These are phyloP conservation scores for Cornus suecica DNA, from an alignment of 148 eudicot genomes.

Conservation along the genomic window DNA sequence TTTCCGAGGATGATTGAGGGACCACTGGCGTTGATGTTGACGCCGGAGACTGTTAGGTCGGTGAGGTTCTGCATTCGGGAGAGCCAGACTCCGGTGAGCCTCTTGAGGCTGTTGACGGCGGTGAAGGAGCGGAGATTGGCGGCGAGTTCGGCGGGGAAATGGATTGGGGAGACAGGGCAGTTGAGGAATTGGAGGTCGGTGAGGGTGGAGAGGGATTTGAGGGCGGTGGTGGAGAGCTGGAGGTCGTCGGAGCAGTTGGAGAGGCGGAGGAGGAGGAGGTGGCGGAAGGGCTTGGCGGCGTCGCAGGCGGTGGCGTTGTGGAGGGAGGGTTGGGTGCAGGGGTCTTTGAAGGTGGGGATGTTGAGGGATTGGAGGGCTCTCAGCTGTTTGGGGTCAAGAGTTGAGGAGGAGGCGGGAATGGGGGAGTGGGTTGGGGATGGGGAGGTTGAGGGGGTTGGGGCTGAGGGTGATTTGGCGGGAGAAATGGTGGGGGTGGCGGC, in stretches of 20 bases:
- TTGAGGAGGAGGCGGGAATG: slow-evolving; percentile 22
- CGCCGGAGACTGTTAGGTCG: slow-evolving; percentile 44
- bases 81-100: slow-evolving; percentile 39
- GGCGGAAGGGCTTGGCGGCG: slow-evolving; percentile 56
- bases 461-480: slow-evolving; percentile 15
- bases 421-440: slow-evolving; percentile 11
- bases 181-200: slow-evolving; percentile 43
- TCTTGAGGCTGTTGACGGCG: slow-evolving; percentile 28
- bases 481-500: slow-evolving; percentile 18
- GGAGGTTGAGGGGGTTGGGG: slow-evolving; percentile 21
- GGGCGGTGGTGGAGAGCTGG: slow-evolving; percentile 54
- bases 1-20: slow-evolving; percentile 37
- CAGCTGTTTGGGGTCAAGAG: slow-evolving; percentile 76
- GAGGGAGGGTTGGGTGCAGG: slow-evolving; percentile 50
- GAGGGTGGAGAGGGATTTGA: slow-evolving; percentile 62
- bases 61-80: slow-evolving; percentile 31
- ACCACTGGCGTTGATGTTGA: slow-evolving; percentile 48
- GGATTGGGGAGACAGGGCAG: slow-evolving; percentile 40
- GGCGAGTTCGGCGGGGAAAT: slow-evolving; percentile 28
- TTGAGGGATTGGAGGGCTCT: slow-evolving; percentile 67
- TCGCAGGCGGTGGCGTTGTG: slow-evolving; percentile 51
- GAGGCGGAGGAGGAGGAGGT: slow-evolving; percentile 57
- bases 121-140: slow-evolving; percentile 43
- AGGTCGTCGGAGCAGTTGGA: slow-evolving; percentile 57
- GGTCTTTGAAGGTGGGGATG: slow-evolving; percentile 58